Evolutionary conservation across 1,284 basidiomycete genomes (phyloP).

Genomic region (Boletellus sp.): DNA sequence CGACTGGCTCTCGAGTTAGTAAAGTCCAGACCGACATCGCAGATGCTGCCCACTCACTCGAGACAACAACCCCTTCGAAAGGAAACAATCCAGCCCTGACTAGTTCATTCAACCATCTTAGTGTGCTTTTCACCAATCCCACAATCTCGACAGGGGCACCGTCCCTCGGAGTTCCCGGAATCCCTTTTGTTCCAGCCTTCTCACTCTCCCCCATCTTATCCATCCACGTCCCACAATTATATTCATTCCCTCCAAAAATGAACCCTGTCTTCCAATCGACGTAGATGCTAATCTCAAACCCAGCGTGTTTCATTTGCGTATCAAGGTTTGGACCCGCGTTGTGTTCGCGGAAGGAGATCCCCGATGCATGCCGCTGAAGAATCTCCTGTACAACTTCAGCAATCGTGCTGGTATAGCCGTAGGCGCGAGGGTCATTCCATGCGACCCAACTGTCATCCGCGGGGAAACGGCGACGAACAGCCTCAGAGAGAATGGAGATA

Average conservation of each 20-base stretch:
- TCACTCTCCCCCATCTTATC: constrained; percentile 94
- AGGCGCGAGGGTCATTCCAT: constrained; percentile 87
- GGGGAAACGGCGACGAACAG: constrained; percentile 89
- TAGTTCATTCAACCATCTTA: constrained; percentile 82
- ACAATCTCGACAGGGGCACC: constrained; percentile 96
- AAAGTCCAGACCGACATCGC: not conserved
- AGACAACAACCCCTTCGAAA: constrained; percentile 84
- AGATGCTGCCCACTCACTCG: constrained; percentile 55
- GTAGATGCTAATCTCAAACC: constrained; percentile 91
- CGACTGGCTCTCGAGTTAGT: constrained; percentile 46
- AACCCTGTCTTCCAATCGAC: constrained; percentile 96
- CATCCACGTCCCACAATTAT: constrained; percentile 93
- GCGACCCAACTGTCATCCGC: constrained; percentile 90
- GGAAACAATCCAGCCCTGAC: constrained; percentile 73
- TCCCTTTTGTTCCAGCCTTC: constrained; percentile 90
- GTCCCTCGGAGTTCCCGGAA: constrained; percentile 92
- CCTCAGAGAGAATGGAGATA: constrained; percentile 73
- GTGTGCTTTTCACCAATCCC: constrained; percentile 87
- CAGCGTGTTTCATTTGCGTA: constrained; percentile 89
- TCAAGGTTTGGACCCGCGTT: constrained; percentile 96
- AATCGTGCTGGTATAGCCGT: constrained; percentile 75
- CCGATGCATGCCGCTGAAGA: constrained; percentile 87
- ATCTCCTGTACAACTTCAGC: constrained; percentile 97
- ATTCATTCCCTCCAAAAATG: constrained; percentile 82
- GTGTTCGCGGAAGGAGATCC: constrained; percentile 93